Base-by-base conservation (phyloP, 805 yeast genomes). In the Suhomyces sp. region DNA sequence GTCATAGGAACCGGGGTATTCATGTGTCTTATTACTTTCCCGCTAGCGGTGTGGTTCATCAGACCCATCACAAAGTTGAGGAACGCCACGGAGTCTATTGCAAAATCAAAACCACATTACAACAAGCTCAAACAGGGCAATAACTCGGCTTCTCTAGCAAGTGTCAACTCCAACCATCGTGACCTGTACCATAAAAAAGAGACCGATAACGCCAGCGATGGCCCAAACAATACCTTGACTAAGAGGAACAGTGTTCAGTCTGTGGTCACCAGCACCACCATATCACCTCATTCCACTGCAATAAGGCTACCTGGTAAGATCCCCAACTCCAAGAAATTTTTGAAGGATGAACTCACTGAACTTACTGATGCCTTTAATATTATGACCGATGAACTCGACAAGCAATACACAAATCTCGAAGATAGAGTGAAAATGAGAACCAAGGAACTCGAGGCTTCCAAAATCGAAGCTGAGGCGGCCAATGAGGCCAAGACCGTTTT, bases 401-500 rank as follows among this genome's bases (percentile, higher is more conserved):
- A 83, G 53, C 97, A 93, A 65, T 93, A 93, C 61, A 75, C 86
- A 4, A 86, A 86, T 60, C 67, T 93, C 49, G 98, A 94, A 68
- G 96, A 89, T 57, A 80, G 97, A 55, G 98, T 93, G 15, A 78
- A 83, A 48, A 85, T 85, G 35, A 79, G 98, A 63, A 93, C 98
- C 0, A 84, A 82, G 60, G 97, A 93, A 66, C 76, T 93, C 44
- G 97, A 92, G 66, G 86, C 85, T 1, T 94, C 97, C 8, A 88
- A 89, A 60, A 80, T 87, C 27, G 88, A 86, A 64, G 97, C 97
- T 0, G 97, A 93, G 69, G 83, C 87, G 25, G 99, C 99, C 0
- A 93, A 93, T 67, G 97, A 94, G 60, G 97, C 98, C 2, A 94
- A 94, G 64, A 92, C 98, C 0, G 91, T 89, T 6, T 90, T 90